Conservation (phyloP, 163 green algal species). For the Scenedesmus sp. region DNA sequence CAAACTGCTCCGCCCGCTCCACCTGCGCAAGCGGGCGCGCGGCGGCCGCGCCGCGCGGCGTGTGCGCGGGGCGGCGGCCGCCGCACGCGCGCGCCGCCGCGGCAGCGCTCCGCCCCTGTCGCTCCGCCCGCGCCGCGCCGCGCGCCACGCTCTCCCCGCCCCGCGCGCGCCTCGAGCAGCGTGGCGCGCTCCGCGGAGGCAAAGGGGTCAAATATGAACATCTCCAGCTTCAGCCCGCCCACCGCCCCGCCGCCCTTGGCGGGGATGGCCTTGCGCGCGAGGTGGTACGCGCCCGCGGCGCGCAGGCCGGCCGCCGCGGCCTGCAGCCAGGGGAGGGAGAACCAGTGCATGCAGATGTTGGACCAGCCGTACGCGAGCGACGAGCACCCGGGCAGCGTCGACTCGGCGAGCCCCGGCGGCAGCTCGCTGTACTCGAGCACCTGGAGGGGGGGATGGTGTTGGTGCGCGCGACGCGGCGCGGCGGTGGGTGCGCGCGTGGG, state of each 20-base stretch:
- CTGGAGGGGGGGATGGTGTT: no score
- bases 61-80: no score
- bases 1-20: slow-evolving; percentile 67
- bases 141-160: no score
- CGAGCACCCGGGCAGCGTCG: slow-evolving; percentile 13
- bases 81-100: no score
- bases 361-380: slow-evolving; percentile 83
- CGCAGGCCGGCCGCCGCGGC: slow-evolving; percentile 40
- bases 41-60: no score
- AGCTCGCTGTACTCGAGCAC: slow-evolving; percentile 94
- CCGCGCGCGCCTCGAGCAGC: slow-evolving; percentile 77
- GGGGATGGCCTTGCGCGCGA: slow-evolving; percentile 91
- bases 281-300: slow-evolving; percentile 75
- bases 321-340: slow-evolving; percentile 77
- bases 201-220: slow-evolving; percentile 98
- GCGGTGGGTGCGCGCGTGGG: not conserved
- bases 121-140: no score
- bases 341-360: slow-evolving; percentile 98
- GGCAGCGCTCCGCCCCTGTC: no score
- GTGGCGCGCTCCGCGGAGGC: slow-evolving; percentile 58
- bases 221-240: slow-evolving; percentile 95
- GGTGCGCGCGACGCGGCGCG: no score
- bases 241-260: slow-evolving; percentile 62
- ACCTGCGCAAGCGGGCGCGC: no score
- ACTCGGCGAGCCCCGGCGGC: slow-evolving; percentile 29